These are phyloP conservation scores for Claviceps pusilla DNA, from an alignment of 2,329 filamentous ascomycete species.

Conservation along the genomic window DNA sequence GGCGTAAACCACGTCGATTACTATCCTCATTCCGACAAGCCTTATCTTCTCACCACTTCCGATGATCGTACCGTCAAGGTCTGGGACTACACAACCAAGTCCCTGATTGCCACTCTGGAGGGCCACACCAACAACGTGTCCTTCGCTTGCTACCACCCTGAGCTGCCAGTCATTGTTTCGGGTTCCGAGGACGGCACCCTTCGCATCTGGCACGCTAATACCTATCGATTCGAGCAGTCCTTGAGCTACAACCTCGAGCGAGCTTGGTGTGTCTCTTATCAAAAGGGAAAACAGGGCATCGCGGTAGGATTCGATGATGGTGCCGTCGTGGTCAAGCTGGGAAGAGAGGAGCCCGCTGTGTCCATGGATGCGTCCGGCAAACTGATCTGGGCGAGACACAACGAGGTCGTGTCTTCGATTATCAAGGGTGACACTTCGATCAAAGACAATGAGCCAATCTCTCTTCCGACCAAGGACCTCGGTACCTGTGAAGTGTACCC, in stretches of 20 bases:
- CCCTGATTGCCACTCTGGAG: conserved; percentile 87
- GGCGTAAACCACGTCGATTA: conserved; percentile 97
- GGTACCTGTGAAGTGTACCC: conserved; percentile 95
- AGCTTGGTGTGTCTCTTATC: conserved; percentile 94
- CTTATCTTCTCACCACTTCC: conserved; percentile 87
- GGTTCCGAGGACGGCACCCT: conserved; percentile 95
- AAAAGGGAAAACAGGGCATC: conserved; percentile 84
- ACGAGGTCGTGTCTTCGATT: conserved; percentile 84
- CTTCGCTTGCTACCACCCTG: conserved; percentile 94
- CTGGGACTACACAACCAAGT: conserved; percentile 99
- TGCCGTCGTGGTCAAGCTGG: conserved; percentile 94
- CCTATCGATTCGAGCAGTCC: conserved; percentile 88
- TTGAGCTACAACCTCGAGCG: conserved; percentile 90
- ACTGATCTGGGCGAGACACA: conserved; percentile 89
- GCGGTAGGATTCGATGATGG: conserved; percentile 96
- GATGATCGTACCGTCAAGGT: conserved; percentile 95
- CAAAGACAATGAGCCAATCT: conserved; percentile 81
- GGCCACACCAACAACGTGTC: conserved; percentile 97
- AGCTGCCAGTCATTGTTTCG: conserved; percentile 91
- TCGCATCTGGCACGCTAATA: conserved; percentile 98
- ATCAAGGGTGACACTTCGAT: conserved; percentile 77
- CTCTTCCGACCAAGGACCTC: conserved; percentile 81
- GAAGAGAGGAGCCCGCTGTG: conserved; percentile 88
- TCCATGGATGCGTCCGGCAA: conserved; percentile 96
- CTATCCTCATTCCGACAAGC: conserved; percentile 58